These are phyloP conservation scores for Grigorovia transvaalensis DNA, from an alignment of 805 yeast species.

Conservation along the genomic window DNA sequence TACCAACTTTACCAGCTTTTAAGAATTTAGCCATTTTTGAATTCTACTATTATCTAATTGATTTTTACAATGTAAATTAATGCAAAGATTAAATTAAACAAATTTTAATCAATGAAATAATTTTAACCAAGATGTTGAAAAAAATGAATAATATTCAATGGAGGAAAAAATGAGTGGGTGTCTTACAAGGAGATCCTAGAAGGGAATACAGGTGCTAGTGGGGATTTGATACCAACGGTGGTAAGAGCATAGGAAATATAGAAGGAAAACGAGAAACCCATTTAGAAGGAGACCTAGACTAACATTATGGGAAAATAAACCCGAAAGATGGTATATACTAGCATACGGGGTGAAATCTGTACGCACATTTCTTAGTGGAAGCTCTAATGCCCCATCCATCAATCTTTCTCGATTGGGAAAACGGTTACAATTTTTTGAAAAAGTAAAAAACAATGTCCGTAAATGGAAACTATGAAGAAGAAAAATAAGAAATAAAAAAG, in stretches of 20 bases:
- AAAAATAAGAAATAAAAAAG: too few relatives aligned
- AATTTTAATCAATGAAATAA: neutral
- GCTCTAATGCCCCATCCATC: too few relatives aligned
- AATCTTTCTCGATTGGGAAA: too few relatives aligned
- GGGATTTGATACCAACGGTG: neutral
- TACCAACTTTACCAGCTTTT: slow-evolving; percentile 97
- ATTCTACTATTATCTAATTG: slow-evolving; percentile 18
- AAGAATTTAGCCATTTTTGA: slow-evolving; percentile 92
- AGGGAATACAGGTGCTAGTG: neutral
- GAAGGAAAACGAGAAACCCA: too few relatives aligned
- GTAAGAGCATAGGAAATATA: neutral
- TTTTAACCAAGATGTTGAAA: neutral
- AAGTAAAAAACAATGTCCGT: too few relatives aligned
- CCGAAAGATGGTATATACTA: too few relatives aligned
- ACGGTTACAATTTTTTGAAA: too few relatives aligned
- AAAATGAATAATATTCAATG: neutral
- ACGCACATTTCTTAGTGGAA: too few relatives aligned
- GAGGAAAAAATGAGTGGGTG: neutral
- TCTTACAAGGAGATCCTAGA: neutral
- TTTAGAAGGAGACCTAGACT: too few relatives aligned
- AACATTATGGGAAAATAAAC: too few relatives aligned
- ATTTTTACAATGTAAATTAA: slow-evolving; percentile 5
- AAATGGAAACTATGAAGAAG: too few relatives aligned
- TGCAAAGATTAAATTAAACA: neutral
- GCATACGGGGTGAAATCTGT: too few relatives aligned